Conservation (phyloP, 331 rosid species). For the Telfairia occidentalis region DNA sequence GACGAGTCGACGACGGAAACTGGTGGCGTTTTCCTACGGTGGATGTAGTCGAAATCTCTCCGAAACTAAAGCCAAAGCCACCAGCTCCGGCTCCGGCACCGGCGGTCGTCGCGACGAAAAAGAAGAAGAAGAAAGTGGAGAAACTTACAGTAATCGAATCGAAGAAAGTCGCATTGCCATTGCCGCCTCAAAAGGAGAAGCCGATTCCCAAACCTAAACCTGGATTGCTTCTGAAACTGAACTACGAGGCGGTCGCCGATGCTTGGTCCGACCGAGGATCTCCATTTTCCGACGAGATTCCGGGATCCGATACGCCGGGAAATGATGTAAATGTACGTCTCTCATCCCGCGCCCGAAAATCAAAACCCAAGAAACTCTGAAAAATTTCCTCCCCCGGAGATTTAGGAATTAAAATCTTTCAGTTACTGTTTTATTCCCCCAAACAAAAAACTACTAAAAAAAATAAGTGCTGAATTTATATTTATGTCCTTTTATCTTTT, state of each 20-base stretch:
- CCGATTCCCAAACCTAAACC: constrained; percentile 16
- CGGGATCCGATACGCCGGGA: constrained; percentile 31
- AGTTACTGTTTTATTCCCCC: not conserved
- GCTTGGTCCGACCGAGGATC: constrained; percentile 73
- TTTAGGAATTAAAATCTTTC: not conserved
- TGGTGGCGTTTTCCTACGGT: constrained; percentile 84
- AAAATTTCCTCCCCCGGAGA: not conserved
- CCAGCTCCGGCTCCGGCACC: not conserved
- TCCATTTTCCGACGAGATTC: constrained; percentile 61
- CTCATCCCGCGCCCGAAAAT: constrained; percentile 22
- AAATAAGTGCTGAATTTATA: not conserved
- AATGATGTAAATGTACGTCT: constrained; percentile 60
- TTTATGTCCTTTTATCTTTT: not conserved
- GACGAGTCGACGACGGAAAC: constrained; percentile 50
- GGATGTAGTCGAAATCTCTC: constrained; percentile 65
- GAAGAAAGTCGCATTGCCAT: constrained; percentile 1
- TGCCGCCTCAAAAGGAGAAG: constrained; percentile 23
- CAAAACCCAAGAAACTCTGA: constrained; percentile 11
- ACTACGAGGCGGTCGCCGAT: constrained; percentile 51
- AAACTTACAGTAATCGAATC: constrained; percentile 6
- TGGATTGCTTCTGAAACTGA: constrained; percentile 67
- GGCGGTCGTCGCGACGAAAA: constrained; percentile 16
- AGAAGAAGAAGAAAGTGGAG: constrained; percentile 39
- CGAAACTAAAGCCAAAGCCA: constrained; percentile 28
- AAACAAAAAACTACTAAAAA: not conserved